Conservation (phyloP, 768 basidiomycete species). For the Lactarius deliciosus region DNA sequence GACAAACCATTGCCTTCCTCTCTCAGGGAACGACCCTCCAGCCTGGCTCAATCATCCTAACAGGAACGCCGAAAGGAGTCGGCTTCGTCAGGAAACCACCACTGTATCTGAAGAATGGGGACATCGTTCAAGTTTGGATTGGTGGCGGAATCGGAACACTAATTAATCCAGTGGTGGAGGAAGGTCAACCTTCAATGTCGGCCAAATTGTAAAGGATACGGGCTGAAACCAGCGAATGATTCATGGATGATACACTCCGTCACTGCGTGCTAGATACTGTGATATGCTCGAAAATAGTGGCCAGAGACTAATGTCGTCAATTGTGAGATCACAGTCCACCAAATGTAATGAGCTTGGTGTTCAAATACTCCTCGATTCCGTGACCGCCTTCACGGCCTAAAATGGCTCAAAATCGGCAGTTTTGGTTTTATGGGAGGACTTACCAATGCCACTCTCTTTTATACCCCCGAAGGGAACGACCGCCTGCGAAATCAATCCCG, state of each 20-base stretch:
- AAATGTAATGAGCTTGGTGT: conserved; percentile 76
- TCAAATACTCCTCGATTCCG: conserved; percentile 89
- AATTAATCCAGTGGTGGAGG: conserved; percentile 76
- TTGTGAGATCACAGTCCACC: conserved; percentile 53
- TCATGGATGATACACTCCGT: background rate
- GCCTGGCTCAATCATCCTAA: conserved; percentile 80
- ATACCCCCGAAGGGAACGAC: conserved; percentile 87
- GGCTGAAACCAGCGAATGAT: background rate
- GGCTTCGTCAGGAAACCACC: conserved; percentile 75
- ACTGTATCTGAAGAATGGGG: conserved; percentile 69
- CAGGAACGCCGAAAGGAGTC: conserved; percentile 79
- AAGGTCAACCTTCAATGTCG: conserved; percentile 38
- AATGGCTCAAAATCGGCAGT: conserved; percentile 6
- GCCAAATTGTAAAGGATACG: conserved; percentile 42
- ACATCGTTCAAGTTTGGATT: conserved; percentile 66
- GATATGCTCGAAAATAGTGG: background rate
- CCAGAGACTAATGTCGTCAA: background rate
- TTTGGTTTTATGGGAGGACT: conserved; percentile 32
- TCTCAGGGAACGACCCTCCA: conserved; percentile 83
- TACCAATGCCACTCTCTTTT: conserved; percentile 80
- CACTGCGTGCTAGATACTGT: background rate
- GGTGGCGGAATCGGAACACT: conserved; percentile 76
- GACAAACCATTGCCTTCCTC: conserved; percentile 74
- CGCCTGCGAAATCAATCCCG: conserved; percentile 74
- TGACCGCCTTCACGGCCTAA: conserved; percentile 82